A percentile compares a stretch with the other conserved stretches of the same genome.
Evolutionary conservation across 2,329 filamentous ascomycete species (phyloP).

Genomic region (Talaromyces atroroseus): DNA sequence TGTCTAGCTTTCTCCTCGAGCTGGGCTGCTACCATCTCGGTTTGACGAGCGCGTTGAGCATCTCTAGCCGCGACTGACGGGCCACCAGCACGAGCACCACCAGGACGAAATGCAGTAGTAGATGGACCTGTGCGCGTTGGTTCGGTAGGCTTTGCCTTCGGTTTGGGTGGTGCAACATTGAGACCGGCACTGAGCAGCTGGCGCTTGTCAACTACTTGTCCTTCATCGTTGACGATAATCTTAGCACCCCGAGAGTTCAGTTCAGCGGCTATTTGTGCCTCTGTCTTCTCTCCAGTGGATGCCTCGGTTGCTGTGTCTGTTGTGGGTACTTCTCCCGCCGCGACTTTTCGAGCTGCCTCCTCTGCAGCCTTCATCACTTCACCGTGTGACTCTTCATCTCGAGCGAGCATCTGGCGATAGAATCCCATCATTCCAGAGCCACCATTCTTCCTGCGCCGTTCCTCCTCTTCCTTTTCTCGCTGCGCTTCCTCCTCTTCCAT

Average conservation of each 20-base stretch:
- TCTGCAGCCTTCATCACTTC: constrained; percentile 53
- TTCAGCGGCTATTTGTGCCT: constrained; percentile 52
- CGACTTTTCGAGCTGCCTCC: constrained; percentile 32
- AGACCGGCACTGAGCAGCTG: constrained; percentile 58
- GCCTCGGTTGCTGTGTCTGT: constrained; percentile 21
- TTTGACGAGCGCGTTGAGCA: constrained; percentile 51
- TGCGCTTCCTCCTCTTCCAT: constrained; percentile 55
- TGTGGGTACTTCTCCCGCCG: constrained; percentile 25
- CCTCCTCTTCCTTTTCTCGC: constrained; percentile 50
- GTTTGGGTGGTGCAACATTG: constrained; percentile 52
- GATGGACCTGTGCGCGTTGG: constrained; percentile 8
- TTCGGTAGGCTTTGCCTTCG: constrained; percentile 32
- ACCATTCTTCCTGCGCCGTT: constrained; percentile 41
- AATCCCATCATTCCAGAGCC: constrained; percentile 55
- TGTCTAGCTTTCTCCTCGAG: constrained; percentile 52
- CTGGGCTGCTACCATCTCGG: constrained; percentile 56
- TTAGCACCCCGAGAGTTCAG: constrained; percentile 47
- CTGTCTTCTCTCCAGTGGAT: constrained; percentile 39
- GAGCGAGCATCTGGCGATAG: constrained; percentile 55
- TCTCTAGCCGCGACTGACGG: constrained; percentile 34
- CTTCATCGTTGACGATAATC: constrained; percentile 58
- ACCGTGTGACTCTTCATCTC: constrained; percentile 53
- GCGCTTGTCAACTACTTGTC: constrained; percentile 59
- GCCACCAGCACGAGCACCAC: constrained; percentile 15
- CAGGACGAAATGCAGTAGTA: constrained; percentile 16